Evolutionary conservation across 306 rosid genomes (phyloP), one percentile per base, ranked within the genome.

Genomic region (Rosa persica): DNA sequence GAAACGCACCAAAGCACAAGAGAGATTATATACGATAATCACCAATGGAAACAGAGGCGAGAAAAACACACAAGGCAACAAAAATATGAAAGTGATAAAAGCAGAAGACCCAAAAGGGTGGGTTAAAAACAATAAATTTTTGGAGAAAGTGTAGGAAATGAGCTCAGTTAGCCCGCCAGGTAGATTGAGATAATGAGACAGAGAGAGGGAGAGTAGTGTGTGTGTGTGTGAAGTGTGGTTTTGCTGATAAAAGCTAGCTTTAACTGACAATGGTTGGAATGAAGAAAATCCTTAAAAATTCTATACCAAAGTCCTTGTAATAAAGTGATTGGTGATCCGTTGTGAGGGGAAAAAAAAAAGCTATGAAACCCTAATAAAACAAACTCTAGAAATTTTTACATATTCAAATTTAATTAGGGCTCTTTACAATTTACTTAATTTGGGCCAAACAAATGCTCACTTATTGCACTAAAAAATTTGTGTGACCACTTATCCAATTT

Each of bases 161-260:
- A 87, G 89, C 82, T 82, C 75, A 81, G 79, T 12, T 22, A 86
- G 86, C 76, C 55, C 55, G 58, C 78, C 81, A 77, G 80, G 87
- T 76, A 77, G 87, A 68, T 84, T 78, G 90, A 77, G 91, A 80
- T 52, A 66, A 70, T 44, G n/a, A n/a, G n/a, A n/a, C n/a, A n/a
- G n/a, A n/a, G n/a, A n/a, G n/a, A n/a, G 40, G 64, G 77, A 69
- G 67, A 76, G 67, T 54, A 30, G 70, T 36, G 70, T 66, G 70
- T 66, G 6, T 36, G 27, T 38, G 70, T n/a, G n/a, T n/a, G n/a
- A 66, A 66, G 70, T 66, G 12, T 38, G 70, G 85, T 83, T 78
- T 86, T 75, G 81, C 81, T 86, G 79, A 82, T 82, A 87, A 88
- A 64, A 89, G 89, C 78, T 79, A 65, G 84, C n/a, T n/a, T n/a